Evolutionary conservation across 176 grass and related monocot genomes (phyloP).

Genomic region (Echinochloa phyllopogon): DNA sequence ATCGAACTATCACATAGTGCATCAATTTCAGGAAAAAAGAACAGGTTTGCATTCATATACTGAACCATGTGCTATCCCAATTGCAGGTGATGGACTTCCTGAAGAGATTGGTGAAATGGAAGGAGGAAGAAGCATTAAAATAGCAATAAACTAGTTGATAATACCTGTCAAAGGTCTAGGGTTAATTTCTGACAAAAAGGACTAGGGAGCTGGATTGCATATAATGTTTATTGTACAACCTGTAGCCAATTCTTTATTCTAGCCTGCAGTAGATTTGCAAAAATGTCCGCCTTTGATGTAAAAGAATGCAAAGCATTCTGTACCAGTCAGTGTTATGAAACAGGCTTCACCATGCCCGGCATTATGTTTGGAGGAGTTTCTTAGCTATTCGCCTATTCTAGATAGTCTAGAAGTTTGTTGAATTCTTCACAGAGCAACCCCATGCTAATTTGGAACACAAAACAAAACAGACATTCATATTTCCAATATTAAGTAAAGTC

Average conservation of each 20-base stretch:
- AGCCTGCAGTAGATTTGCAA: neutral
- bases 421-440: neutral
- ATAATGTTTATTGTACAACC: neutral
- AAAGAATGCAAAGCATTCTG: conserved; percentile 16
- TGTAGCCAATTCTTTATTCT: conserved; percentile 18
- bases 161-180: neutral
- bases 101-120: conserved; percentile 53
- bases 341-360: neutral
- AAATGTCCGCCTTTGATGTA: neutral
- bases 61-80: neutral
- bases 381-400: neutral
- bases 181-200: conserved; percentile 28
- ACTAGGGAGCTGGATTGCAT: neutral
- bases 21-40: neutral
- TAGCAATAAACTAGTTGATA: conserved; percentile 27
- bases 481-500: conserved; percentile 4
- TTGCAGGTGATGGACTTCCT: conserved; percentile 53
- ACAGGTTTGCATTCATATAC: neutral
- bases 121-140: conserved; percentile 35
- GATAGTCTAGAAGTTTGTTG: neutral
- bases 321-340: neutral
- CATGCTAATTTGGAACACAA: conserved; percentile 4
- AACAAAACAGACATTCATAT: neutral
- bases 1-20: neutral
- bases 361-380: neutral